These are phyloP conservation scores for Cotoneaster glaucophyllus DNA, from an alignment of 306 rosid genomes.

Conservation along the genomic window DNA sequence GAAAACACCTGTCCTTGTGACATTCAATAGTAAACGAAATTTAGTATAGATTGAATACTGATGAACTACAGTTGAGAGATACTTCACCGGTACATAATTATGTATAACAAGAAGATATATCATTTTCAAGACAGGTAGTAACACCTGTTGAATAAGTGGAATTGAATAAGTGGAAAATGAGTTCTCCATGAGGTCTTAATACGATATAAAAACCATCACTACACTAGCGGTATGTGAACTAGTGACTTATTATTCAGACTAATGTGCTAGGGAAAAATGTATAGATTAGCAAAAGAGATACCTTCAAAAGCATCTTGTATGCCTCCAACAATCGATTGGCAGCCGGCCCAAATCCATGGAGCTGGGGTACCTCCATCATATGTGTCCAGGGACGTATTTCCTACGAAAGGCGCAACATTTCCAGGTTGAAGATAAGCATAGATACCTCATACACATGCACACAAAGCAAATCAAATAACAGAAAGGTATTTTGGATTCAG, in stretches of 20 bases:
- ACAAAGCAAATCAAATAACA: background rate
- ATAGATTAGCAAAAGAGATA: slow-evolving; percentile 4
- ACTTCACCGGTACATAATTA: background rate
- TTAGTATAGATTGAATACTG: background rate
- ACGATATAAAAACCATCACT: background rate
- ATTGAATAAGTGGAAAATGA: background rate
- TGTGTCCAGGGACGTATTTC: slow-evolving; percentile 99
- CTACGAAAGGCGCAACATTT: slow-evolving; percentile 28
- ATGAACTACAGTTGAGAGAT: background rate
- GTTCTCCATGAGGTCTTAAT: no score
- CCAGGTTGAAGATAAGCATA: background rate
- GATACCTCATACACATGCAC: background rate
- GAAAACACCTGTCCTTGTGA: background rate
- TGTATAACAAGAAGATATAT: background rate
- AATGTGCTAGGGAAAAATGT: background rate
- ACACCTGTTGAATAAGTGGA: background rate
- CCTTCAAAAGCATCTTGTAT: slow-evolving; percentile 94
- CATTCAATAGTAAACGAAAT: background rate
- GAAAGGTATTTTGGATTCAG: no score
- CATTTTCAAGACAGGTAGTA: background rate
- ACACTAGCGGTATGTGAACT: background rate
- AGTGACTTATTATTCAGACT: background rate
- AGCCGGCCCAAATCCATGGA: slow-evolving; percentile 97
- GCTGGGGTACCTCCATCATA: slow-evolving; percentile 99
- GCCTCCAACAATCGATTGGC: slow-evolving; percentile 95